These are phyloP conservation scores for Vicia sativa DNA, from an alignment of 306 rosid species.

Conservation along the genomic window DNA sequence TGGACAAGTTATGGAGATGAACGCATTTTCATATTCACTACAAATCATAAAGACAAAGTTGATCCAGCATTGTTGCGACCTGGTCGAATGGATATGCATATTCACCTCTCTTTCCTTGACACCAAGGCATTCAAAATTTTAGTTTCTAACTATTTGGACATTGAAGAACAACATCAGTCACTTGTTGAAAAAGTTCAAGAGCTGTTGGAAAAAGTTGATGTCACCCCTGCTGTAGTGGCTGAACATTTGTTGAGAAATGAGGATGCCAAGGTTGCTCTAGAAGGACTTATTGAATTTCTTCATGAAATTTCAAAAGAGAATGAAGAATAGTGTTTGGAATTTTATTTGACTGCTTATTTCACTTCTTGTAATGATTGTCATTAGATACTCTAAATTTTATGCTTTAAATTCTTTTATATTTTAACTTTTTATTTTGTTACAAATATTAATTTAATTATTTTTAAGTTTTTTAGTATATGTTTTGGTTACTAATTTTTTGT, in stretches of 20 bases:
- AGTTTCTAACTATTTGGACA: constrained; percentile 52
- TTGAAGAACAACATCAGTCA: constrained; percentile 37
- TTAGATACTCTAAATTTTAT: too few species aligned
- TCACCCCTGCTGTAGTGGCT: constrained; percentile 58
- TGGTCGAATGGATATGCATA: constrained; percentile 71
- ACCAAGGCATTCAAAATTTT: constrained; percentile 44
- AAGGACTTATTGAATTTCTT: constrained; percentile 43
- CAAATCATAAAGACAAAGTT: constrained; percentile 56
- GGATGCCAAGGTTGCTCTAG: constrained; percentile 40
- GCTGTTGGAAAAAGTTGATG: constrained; percentile 41
- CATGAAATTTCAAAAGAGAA: background rate
- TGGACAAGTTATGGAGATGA: constrained; percentile 74
- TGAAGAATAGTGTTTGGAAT: too few species aligned
- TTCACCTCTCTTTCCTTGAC: constrained; percentile 56
- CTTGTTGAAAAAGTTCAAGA: constrained; percentile 39
- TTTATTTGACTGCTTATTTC: too few species aligned
- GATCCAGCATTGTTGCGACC: constrained; percentile 61
- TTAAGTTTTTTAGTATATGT: too few species aligned
- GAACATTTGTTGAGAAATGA: constrained; percentile 61
- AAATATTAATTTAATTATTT: too few species aligned
- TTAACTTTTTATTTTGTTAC: too few species aligned
- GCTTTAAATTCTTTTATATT: too few species aligned
- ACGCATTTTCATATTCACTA: constrained; percentile 60
- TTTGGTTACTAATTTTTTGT: too few species aligned
- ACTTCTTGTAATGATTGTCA: too few species aligned